Base-by-base conservation (phyloP, 169 alveolate genomes). In the Plasmodium knowlesi region DNA sequence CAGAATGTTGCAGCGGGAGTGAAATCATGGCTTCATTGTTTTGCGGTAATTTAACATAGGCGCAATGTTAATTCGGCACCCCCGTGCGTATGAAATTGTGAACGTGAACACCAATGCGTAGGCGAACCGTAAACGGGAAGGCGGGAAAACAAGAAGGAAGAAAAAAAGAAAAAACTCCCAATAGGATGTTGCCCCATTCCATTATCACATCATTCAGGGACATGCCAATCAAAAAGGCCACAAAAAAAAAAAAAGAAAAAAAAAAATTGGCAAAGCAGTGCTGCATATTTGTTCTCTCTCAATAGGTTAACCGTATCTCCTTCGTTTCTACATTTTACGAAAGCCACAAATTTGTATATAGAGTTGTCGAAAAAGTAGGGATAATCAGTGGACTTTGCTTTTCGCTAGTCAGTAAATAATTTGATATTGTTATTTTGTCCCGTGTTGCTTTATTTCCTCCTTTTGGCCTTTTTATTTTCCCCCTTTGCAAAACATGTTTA, bases 401-500 rank as follows among this genome's bases (percentile, higher is more conserved):
- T 16, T 39, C 37, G 76, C 30, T 67, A 25, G 76, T 67, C 37
- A 67, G 37, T 28, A 67, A 34, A 67, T 25, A 67, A 28, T 67
- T 67, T 19, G 76, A 67, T 22, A 67, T 9, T 67, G 30, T 67
- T 22, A 67, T 22, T 1, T 67, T 28, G 0, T n/a, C 76, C 61
- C 41, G 76, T 67, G 30, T 22, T 67, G 37, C n/a, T 67, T 67
- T 10, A n/a, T n/a, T 22, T 39, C 41, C 37, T 2, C n/a, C n/a
- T 9, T 4, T 67, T 67, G n/a, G 5, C 37, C 6, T 25, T 19
- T 3, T 67, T 61, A n/a, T 25, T 5, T 22, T 41, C 43, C 19
- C 41, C 14, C 32, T 53, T 57, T 82, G 22, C 1, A 12, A 30
- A 86, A 76, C 37, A 86, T 86, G 93, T 86, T 86, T 54, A 86